Base-by-base conservation (phyloP, 129 eudicot genomes). In the Flaveria sonorensis region DNA sequence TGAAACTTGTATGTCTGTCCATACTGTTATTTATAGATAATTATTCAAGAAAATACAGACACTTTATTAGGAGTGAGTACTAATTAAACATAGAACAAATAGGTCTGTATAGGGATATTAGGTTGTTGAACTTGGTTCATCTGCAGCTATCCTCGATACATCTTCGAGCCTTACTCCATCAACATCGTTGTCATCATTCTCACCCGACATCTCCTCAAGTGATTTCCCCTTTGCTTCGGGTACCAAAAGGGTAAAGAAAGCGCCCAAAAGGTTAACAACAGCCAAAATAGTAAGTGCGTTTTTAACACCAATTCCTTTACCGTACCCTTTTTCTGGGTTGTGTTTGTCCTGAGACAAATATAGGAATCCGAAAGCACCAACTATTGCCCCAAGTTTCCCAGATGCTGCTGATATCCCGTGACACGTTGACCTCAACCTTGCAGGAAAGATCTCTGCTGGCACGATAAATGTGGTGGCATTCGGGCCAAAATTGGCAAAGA, bases 361-460 rank as follows among this genome's bases (percentile, higher is more conserved):
- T 65, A 91, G 83, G 68, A 91, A 91, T 78, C 97, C 97, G 16
- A 91, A 91, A 63, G 97, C 92, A 45, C 94, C 97, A 10, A 91
- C 81, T 2, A 88, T 88, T 16, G 94, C 97, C 32, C 94, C 97
- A 20, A 89, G 70, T 84, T 88, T 88, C 51, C 97, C 94, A 0
- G 89, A 72, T 15, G 96, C 96, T 15, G 96, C 96, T 4, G 92
- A 90, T 74, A 90, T 86, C 6, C 96, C 96, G 46, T 90, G 96
- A 72, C 96, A 90, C 11, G 96, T 90, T 32, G 96, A 86, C 71
- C 96, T 76, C 62, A 90, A 79, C 50, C 96, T 53, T 20, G 96
- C 96, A 9, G 96, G 96, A 72, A 90, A 90, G 65, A 90, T 90
- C 87, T 90, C 96, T 10, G 92, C 96, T 2, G 96, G 96, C 72